Evolutionary conservation across 1,284 basidiomycete species (phyloP), one percentile per base, ranked within the genome.

Genomic region (Marasmius oreades): DNA sequence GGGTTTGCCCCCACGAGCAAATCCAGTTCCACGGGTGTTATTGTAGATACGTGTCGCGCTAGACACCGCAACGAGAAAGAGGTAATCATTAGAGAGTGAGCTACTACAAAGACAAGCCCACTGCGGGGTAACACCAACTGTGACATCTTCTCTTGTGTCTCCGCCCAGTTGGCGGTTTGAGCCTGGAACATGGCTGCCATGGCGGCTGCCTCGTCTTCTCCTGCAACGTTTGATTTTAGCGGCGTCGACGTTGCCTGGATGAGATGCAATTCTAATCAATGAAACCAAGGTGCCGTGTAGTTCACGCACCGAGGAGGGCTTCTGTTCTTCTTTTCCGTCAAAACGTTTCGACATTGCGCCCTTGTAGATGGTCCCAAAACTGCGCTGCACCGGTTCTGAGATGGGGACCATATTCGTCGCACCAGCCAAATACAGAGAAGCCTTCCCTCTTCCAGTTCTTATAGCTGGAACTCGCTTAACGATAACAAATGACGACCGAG

Each of bases 171-270:
- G 61, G 90, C 87, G 34, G 86, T 86, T 69, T 93, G 89, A 47
- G 90, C 90, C 72, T 92, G 88, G 70, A 97, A 96, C 94, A 97
- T 96, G 64, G 94, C 94, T 12, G 91, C 92, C 79, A 97, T 91
- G n/a, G 90, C 89, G 8, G 86, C 88, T 20, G 85, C 87, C 69
- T 95, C 92, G 61, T 93, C 92, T 44, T 82, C 84, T 56, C 84
- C 78, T 1, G 81, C 77, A 26, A 81, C 72, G 24, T 76, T 73
- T 20, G 74, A 71, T 55, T 75, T 74, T 20, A 76, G 66, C 36
- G 75, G 59, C 61, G 61, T 65, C 18, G 67, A 56, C 22, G 60
- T 67, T 43, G 71, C 61, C 70, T 73, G 62, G 42, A 60, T 60
- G 59, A 66, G 59, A 61, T 36, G 56, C 56, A 28, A 60, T 58